phyloP scores from a whole-genome alignment of 352 stramenopile genomes.

The Aphanomyces stellatus region DNA sequence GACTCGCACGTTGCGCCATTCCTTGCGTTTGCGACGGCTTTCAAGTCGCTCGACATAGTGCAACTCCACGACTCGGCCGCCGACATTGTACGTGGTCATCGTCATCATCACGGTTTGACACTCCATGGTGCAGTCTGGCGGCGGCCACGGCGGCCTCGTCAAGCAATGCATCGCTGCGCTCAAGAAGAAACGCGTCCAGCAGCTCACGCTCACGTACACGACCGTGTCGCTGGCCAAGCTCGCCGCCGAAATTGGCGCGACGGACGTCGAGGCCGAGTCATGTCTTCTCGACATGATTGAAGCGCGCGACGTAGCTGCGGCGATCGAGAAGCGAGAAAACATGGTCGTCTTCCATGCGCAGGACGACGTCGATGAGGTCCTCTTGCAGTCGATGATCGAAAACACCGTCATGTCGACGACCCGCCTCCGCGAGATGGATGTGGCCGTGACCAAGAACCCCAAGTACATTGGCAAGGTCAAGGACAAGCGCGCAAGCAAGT shows the following conservation, averaged over 20 bases:
- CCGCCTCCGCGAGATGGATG: not conserved
- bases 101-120: too few relatives aligned
- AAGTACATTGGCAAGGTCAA: slow-evolving; percentile 14
- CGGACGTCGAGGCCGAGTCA: not conserved
- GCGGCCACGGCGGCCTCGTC: slow-evolving; percentile 66
- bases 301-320: not conserved
- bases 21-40: slow-evolving; percentile 37
- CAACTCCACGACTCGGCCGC: slow-evolving; percentile 27
- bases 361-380: not conserved
- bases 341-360: not conserved
- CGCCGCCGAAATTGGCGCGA: not conserved
- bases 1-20: slow-evolving; percentile 60
- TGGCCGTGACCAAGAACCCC: not conserved
- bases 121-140: too few relatives aligned
- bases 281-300: slow-evolving; percentile 11
- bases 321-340: slow-evolving; percentile 13
- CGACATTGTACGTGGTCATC: slow-evolving; percentile 36
- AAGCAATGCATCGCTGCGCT: slow-evolving; percentile 65
- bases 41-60: slow-evolving; percentile 32
- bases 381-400: slow-evolving; percentile 1
- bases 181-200: slow-evolving; percentile 58
- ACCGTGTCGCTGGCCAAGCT: slow-evolving; percentile 64
- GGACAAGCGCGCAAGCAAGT: slow-evolving; percentile 1
- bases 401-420: not conserved
- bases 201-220: slow-evolving; percentile 70